These are phyloP conservation scores for Neoarthrinium moseri DNA, from an alignment of 2,329 filamentous ascomycete genomes.

Conservation along the genomic window DNA sequence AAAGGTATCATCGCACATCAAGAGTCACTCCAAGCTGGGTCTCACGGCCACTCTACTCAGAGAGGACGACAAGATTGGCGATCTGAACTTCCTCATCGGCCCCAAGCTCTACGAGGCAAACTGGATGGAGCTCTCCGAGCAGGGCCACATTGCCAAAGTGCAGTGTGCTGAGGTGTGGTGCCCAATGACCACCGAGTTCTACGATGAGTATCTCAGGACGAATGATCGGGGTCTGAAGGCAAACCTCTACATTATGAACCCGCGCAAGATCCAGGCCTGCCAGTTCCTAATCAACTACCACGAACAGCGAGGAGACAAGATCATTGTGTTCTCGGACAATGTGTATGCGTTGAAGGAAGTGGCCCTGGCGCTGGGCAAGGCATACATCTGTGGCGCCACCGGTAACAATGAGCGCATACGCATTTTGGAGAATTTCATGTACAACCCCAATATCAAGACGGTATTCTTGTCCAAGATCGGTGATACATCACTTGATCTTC, in stretches of 20 bases:
- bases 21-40: conserved; percentile 92
- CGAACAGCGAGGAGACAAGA: conserved; percentile 90
- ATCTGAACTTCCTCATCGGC: conserved; percentile 95
- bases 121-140: conserved; percentile 97
- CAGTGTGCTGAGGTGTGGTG: conserved; percentile 99
- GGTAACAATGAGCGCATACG: conserved; percentile 80
- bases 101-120: conserved; percentile 98
- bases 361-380: conserved; percentile 78
- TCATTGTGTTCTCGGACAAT: conserved; percentile 98
- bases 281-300: conserved; percentile 99
- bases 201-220: conserved; percentile 79
- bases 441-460: conserved; percentile 86
- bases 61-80: conserved; percentile 97
- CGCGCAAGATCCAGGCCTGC: conserved; percentile 92
- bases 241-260: conserved; percentile 92
- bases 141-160: conserved; percentile 94
- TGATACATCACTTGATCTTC: conserved; percentile 95
- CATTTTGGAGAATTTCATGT: conserved; percentile 92
- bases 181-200: conserved; percentile 98
- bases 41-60: conserved; percentile 90
- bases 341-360: conserved; percentile 89
- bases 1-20: conserved; percentile 88
- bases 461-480: conserved; percentile 97
- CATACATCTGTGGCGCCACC: conserved; percentile 89
- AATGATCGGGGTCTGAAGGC: conserved; percentile 31